Evolutionary conservation across 495 filamentous ascomycete genomes (phyloP).

Genomic region (Penicillium goetzii): DNA sequence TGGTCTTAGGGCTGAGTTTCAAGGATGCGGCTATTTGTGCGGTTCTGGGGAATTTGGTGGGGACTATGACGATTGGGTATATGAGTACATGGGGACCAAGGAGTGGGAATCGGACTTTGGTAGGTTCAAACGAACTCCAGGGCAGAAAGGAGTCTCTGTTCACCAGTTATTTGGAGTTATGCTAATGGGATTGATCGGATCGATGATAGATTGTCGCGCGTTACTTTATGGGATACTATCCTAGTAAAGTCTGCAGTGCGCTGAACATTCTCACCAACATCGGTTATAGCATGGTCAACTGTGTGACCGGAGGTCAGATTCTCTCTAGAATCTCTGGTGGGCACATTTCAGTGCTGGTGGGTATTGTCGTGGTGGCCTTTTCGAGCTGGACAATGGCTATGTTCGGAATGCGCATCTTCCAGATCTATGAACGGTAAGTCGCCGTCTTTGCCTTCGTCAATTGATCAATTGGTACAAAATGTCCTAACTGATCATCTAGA

Average conservation of each 20-base stretch:
- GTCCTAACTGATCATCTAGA: slow-evolving; percentile 35
- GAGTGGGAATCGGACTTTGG: slow-evolving; percentile 74
- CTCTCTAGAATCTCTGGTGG: slow-evolving; percentile 61
- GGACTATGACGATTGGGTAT: slow-evolving; percentile 64
- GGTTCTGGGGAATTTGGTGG: slow-evolving; percentile 64
- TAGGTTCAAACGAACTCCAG: slow-evolving; percentile 28
- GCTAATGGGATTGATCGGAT: slow-evolving; percentile 12
- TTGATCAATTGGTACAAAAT: background rate
- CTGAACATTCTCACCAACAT: slow-evolving; percentile 72
- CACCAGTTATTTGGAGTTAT: background rate
- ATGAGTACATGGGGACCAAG: slow-evolving; percentile 74
- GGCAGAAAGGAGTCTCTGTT: background rate
- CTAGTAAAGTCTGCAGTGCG: slow-evolving; percentile 66
- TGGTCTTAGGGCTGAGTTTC: slow-evolving; percentile 67
- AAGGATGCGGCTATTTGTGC: slow-evolving; percentile 66
- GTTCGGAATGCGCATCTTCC: slow-evolving; percentile 76
- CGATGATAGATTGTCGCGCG: slow-evolving; percentile 63
- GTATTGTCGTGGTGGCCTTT: slow-evolving; percentile 67
- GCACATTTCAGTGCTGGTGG: slow-evolving; percentile 64
- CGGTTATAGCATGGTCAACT: slow-evolving; percentile 70
- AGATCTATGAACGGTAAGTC: slow-evolving; percentile 64
- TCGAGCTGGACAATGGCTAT: slow-evolving; percentile 66
- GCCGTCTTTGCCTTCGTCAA: background rate
- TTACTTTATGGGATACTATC: slow-evolving; percentile 80
- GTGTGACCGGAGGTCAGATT: slow-evolving; percentile 57